Evolutionary conservation across 768 basidiomycete genomes (phyloP), one percentile per base, ranked within the genome.

Genomic region (Termitomyces sp.): DNA sequence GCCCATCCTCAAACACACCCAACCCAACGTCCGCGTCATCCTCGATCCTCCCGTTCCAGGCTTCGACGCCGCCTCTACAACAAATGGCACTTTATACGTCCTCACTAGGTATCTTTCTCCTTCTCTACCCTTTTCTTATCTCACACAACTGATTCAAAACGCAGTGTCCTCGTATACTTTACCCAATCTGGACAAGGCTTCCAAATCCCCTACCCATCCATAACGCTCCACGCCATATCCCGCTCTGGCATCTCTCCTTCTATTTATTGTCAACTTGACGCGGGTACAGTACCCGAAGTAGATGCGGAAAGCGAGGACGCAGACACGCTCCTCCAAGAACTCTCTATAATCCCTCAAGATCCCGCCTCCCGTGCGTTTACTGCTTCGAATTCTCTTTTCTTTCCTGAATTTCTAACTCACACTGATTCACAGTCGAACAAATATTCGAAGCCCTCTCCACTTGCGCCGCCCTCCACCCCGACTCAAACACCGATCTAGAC

Each of bases 221-320:
- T n/a, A n/a, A n/a, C n/a, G n/a, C n/a, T n/a, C n/a, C 96, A 99
- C 66, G 96, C 96, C 22, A 82, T 95, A 55, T 92, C 94, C 0
- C 87, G 93, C 45, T 79, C 81, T 2, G 82, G 84, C 43, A 59
- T 73, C 10, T 79, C 77, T 0, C 86, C 91, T 6, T 88, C 85
- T 97, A 94, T n/a, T n/a, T n/a, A n/a, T n/a, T n/a, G n/a, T 69
- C 96, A 99, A 65, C 82, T 98, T 12, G 95, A 97, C 65, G 93
- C 93, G 59, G 65, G 67, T 55, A 72, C 73, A 20, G 73, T 69
- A 10, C 67, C 66, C 55, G 71, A 70, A 44, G 54, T 33, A 12
- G 42, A 44, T 20, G 57, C 26, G 8, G 67, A 63, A 2, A 64
- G 67, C 16, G 71, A 74, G 12, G 74, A 78, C 32, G 74, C 71